These are phyloP conservation scores for Clathrus columnatus DNA, from an alignment of 768 basidiomycete genomes.

Conservation along the genomic window DNA sequence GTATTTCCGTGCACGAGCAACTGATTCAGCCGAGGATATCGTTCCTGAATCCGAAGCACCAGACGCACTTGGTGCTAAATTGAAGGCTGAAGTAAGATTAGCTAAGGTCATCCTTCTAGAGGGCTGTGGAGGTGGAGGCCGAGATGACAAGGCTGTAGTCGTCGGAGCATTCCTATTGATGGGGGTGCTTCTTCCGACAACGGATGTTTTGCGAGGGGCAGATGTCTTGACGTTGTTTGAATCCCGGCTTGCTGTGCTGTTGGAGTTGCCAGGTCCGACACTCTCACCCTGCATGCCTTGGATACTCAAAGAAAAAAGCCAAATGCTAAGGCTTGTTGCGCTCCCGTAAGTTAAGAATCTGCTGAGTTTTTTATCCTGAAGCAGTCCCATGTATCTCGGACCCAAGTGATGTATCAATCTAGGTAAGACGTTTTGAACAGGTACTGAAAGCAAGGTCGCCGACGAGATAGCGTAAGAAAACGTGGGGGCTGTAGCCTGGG, in stretches of 20 bases:
- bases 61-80: not conserved
- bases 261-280: not conserved
- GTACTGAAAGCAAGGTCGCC: conserved; percentile 2
- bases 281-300: conserved; percentile 13
- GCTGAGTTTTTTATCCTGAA: conserved; percentile 61
- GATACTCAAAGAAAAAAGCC: conserved; percentile 39
- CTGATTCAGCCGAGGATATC: not conserved
- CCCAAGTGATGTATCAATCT: conserved; percentile 75
- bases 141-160: not conserved
- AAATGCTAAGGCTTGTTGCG: conserved; percentile 76
- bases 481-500: not conserved
- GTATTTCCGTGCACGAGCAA: not conserved
- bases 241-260: too few species aligned
- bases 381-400: conserved; percentile 66
- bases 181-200: conserved; percentile 27
- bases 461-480: conserved; percentile 15
- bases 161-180: not conserved
- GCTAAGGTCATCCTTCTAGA: not conserved
- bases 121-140: not conserved
- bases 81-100: not conserved
- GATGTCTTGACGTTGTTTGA: too few species aligned
- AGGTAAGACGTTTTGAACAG: conserved; percentile 48
- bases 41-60: not conserved
- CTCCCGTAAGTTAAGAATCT: conserved; percentile 82
- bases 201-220: too few species aligned